Percentiles rank a stretch among this genome's conserved stretches.
phyloP scores from a whole-genome alignment of 1,139 yeast species.

The Yamadazyma triangularis region DNA sequence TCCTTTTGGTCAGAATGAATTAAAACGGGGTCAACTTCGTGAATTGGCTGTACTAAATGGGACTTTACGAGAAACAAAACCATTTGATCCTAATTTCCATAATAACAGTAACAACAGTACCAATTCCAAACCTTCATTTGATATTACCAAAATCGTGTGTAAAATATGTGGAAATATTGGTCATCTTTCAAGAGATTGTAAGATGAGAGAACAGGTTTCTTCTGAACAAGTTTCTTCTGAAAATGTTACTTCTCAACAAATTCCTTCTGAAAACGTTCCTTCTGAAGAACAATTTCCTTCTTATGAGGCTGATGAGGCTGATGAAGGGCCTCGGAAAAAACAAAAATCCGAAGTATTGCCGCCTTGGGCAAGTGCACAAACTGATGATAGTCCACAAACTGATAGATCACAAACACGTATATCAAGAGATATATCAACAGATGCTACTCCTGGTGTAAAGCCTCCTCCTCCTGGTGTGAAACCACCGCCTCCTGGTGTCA shows the following conservation, averaged over 20 bases:
- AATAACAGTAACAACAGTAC: conserved; percentile 42
- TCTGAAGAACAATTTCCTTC: neutral
- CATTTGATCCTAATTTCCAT: conserved; percentile 53
- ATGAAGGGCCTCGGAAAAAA: conserved; percentile 13
- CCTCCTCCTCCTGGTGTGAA: conserved; percentile 17
- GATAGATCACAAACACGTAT: conserved; percentile 26
- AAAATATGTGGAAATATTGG: conserved; percentile 77
- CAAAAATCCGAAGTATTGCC: conserved; percentile 8
- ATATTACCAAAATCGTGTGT: conserved; percentile 63
- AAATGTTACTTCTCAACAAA: neutral
- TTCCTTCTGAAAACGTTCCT: neutral
- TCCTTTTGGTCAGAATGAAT: conserved; percentile 90
- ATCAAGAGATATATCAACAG: conserved; percentile 26
- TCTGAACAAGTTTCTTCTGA: conserved; percentile 1
- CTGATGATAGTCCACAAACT: conserved; percentile 22
- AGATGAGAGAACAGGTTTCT: conserved; percentile 14
- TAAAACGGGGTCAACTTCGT: conserved; percentile 84
- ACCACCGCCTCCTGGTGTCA: conserved; percentile 13
- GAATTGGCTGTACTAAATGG: conserved; percentile 94
- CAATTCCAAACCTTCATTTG: conserved; percentile 33
- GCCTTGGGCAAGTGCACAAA: conserved; percentile 8
- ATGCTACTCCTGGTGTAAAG: conserved; percentile 15
- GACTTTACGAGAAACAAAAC: conserved; percentile 80
- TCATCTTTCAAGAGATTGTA: conserved; percentile 87
- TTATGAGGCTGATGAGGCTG: conserved; percentile 3